These are phyloP conservation scores for Trichosanthes truncata DNA, from an alignment of 306 rosid genomes.

Conservation along the genomic window DNA sequence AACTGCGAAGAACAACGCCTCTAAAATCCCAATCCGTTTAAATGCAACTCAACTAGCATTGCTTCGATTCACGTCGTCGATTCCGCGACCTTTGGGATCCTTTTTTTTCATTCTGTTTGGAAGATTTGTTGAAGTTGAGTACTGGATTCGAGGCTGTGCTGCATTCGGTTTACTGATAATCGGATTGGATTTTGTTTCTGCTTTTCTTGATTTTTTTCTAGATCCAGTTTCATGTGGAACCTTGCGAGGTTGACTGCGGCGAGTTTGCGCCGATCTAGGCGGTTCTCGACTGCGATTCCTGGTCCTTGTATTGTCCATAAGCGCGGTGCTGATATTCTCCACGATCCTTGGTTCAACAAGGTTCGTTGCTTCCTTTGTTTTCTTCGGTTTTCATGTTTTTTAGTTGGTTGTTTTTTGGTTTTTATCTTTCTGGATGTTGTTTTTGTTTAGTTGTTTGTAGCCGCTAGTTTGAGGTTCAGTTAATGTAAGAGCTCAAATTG, in stretches of 20 bases:
- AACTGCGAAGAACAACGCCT: neutral
- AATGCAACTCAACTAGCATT: neutral
- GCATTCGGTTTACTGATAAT: neutral
- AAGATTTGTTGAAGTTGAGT: neutral
- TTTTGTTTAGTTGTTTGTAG: neutral
- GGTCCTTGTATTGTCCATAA: constrained; percentile 91
- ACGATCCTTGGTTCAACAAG: constrained; percentile 99
- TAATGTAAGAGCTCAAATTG: neutral
- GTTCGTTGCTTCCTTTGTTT: constrained; percentile 16
- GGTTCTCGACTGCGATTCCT: constrained; percentile 72
- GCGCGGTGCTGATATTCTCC: constrained; percentile 98
- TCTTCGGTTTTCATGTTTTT: neutral
- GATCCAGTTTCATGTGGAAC: constrained; percentile 52
- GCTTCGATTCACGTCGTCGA: neutral
- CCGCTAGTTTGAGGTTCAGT: neutral
- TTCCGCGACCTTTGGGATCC: neutral
- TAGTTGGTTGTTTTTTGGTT: neutral
- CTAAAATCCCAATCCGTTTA: neutral
- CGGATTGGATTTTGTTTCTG: neutral
- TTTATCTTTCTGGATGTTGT: neutral
- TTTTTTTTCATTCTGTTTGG: neutral
- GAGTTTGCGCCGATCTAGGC: constrained; percentile 46
- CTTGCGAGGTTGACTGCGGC: constrained; percentile 55
- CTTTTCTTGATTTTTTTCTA: neutral
- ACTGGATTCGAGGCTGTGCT: neutral